Percentiles rank a stretch among this genome's conserved stretches.
phyloP scores from a whole-genome alignment of 805 yeast species.

The Wickerhamia fluorescens region DNA sequence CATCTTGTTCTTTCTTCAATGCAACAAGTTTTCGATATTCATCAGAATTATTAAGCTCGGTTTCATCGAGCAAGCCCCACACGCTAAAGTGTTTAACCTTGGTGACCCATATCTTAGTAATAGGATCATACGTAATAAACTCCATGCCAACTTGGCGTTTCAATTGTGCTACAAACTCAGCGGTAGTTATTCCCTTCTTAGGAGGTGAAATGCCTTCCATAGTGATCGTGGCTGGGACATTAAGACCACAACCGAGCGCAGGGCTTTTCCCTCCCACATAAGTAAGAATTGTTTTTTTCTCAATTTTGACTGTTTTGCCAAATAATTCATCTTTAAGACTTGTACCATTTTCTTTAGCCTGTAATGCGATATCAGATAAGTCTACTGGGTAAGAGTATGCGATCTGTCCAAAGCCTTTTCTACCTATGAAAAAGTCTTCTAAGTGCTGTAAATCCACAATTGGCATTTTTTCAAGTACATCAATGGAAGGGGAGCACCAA shows the following conservation, averaged over 20 bases:
- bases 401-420: slow-evolving; percentile 61
- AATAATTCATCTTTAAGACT: slow-evolving; percentile 38
- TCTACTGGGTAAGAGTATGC: slow-evolving; percentile 66
- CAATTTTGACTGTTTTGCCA: slow-evolving; percentile 31
- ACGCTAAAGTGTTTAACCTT: slow-evolving; percentile 86
- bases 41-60: slow-evolving; percentile 21
- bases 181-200: slow-evolving; percentile 33
- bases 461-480: slow-evolving; percentile 38
- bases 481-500: slow-evolving; percentile 67
- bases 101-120: slow-evolving; percentile 70
- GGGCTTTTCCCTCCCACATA: slow-evolving; percentile 43
- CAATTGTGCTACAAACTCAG: slow-evolving; percentile 43
- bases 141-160: slow-evolving; percentile 61
- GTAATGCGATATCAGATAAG: slow-evolving; percentile 42
- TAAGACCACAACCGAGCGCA: slow-evolving; percentile 58
- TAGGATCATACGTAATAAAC: slow-evolving; percentile 73
- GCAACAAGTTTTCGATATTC: slow-evolving; percentile 25
- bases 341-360: slow-evolving; percentile 23
- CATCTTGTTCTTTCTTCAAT: slow-evolving; percentile 27
- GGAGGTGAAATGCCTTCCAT: slow-evolving; percentile 54
- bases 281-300: slow-evolving; percentile 47
- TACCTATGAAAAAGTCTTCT: slow-evolving; percentile 61
- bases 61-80: slow-evolving; percentile 82
- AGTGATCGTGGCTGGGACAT: slow-evolving; percentile 71
- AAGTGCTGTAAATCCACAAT: slow-evolving; percentile 45